Percentiles rank a stretch among this genome's conserved stretches.
Conservation (phyloP, 768 basidiomycete genomes). For the Termitomyces eurrhizus region DNA sequence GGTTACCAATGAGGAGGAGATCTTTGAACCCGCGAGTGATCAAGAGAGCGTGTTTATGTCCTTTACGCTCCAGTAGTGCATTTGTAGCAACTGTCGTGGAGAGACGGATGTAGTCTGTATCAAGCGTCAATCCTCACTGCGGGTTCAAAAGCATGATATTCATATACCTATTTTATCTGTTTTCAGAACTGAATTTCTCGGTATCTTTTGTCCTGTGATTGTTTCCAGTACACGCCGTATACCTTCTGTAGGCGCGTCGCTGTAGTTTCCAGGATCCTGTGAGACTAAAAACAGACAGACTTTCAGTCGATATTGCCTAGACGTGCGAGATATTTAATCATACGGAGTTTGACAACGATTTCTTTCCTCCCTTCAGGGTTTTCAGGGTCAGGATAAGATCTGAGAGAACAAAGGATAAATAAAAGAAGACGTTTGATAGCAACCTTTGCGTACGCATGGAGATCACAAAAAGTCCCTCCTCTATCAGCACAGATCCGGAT, state of each 20-base stretch:
- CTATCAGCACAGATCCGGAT: constrained; percentile 85
- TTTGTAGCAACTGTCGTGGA: constrained; percentile 97
- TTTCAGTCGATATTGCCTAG: neutral
- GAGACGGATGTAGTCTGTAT: constrained; percentile 80
- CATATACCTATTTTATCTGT: constrained; percentile 75
- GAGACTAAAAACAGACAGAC: constrained; percentile 52
- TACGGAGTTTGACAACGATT: constrained; percentile 86
- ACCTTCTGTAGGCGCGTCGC: constrained; percentile 92
- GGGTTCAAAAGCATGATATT: neutral
- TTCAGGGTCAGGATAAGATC: constrained; percentile 73
- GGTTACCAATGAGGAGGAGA: constrained; percentile 90
- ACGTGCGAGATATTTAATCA: constrained; percentile 23
- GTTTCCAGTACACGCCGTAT: constrained; percentile 83
- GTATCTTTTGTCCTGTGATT: constrained; percentile 64
- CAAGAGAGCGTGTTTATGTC: constrained; percentile 84
- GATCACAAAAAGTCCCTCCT: constrained; percentile 92
- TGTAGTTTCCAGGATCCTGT: constrained; percentile 83
- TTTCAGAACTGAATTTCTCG: constrained; percentile 60
- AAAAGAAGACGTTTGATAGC: neutral
- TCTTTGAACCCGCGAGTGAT: constrained; percentile 93
- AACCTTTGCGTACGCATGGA: constrained; percentile 62
- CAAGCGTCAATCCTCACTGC: neutral
- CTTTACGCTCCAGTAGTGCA: constrained; percentile 91
- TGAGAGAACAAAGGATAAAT: constrained; percentile 21
- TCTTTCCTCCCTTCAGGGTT: constrained; percentile 61